Evolutionary conservation across 768 basidiomycete genomes (phyloP).

Genomic region (Boletus insuetus): DNA sequence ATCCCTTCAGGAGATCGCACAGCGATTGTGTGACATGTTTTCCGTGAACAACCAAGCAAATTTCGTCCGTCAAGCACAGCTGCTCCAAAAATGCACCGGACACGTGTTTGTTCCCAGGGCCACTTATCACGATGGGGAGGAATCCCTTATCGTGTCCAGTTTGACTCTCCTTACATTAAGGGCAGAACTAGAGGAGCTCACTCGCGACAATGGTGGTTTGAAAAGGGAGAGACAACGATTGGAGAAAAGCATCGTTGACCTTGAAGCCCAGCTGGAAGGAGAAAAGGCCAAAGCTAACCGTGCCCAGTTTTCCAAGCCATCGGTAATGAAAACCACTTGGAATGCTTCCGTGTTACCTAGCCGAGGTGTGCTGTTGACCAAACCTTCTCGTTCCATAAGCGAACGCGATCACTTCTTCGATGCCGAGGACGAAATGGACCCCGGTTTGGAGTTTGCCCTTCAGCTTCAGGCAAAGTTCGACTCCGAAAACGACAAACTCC

Average conservation of each 20-base stretch:
- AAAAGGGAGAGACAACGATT: slow-evolving; percentile 22
- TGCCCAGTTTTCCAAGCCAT: not conserved
- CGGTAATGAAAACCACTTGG: not conserved
- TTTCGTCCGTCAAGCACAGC: slow-evolving; percentile 53
- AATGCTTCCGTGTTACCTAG: not conserved
- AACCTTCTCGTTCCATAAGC: not conserved
- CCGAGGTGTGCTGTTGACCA: not conserved
- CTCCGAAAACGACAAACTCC: slow-evolving; percentile 38
- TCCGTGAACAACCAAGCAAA: slow-evolving; percentile 41
- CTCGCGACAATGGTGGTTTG: slow-evolving; percentile 26
- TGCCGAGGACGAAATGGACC: slow-evolving; percentile 4
- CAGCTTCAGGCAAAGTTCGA: slow-evolving; percentile 40
- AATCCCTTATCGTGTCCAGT: slow-evolving; percentile 47
- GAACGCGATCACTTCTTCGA: not conserved
- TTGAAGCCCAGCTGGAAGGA: slow-evolving; percentile 10
- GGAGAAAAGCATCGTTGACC: slow-evolving; percentile 24
- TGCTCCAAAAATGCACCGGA: slow-evolving; percentile 52
- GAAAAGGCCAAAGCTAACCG: slow-evolving; percentile 5
- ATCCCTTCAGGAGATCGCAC: slow-evolving; percentile 39
- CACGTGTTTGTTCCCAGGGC: slow-evolving; percentile 47
- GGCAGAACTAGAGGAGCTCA: slow-evolving; percentile 40
- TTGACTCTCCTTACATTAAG: slow-evolving; percentile 43
- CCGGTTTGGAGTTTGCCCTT: slow-evolving; percentile 23
- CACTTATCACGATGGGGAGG: slow-evolving; percentile 23
- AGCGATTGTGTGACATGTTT: slow-evolving; percentile 43